phyloP scores from a whole-genome alignment of 1,284 basidiomycete species.

The Lignosus rhinocerotis region DNA sequence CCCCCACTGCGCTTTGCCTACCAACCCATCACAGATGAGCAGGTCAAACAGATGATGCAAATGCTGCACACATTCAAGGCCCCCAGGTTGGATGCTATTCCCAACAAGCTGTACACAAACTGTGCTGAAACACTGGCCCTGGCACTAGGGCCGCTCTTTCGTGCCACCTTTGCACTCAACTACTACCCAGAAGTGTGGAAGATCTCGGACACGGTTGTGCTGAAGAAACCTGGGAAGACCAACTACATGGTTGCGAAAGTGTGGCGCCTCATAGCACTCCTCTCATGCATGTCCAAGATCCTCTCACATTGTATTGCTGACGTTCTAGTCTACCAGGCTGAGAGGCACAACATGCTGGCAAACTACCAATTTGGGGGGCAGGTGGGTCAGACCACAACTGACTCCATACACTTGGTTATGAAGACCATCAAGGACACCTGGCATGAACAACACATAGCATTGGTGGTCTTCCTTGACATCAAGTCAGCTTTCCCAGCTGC shows the following conservation, averaged over 20 bases:
- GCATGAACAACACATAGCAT: slow-evolving; percentile 32
- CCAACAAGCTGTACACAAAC: slow-evolving; percentile 37
- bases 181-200: slow-evolving; percentile 37
- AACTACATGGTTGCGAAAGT: slow-evolving; percentile 36
- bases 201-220: slow-evolving; percentile 12
- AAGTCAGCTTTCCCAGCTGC: slow-evolving; percentile 42
- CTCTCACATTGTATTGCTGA: slow-evolving; percentile 31
- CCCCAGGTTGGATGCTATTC: slow-evolving; percentile 34
- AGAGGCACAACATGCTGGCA: slow-evolving; percentile 28
- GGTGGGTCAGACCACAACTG: slow-evolving; percentile 39
- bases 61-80: slow-evolving; percentile 36
- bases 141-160: slow-evolving; percentile 32
- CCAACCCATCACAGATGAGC: slow-evolving; percentile 17
- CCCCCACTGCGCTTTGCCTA: slow-evolving; percentile 30
- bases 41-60: slow-evolving; percentile 20
- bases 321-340: slow-evolving; percentile 22
- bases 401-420: slow-evolving; percentile 37
- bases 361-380: slow-evolving; percentile 36
- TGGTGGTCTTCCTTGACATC: slow-evolving; percentile 40
- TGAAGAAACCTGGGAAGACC: slow-evolving; percentile 37
- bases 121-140: slow-evolving; percentile 29
- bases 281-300: slow-evolving; percentile 38
- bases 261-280: slow-evolving; percentile 43
- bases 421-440: slow-evolving; percentile 31
- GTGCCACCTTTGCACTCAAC: slow-evolving; percentile 27